Evolutionary conservation across 805 yeast genomes (phyloP).

Genomic region (Nakazawaea holstii): DNA sequence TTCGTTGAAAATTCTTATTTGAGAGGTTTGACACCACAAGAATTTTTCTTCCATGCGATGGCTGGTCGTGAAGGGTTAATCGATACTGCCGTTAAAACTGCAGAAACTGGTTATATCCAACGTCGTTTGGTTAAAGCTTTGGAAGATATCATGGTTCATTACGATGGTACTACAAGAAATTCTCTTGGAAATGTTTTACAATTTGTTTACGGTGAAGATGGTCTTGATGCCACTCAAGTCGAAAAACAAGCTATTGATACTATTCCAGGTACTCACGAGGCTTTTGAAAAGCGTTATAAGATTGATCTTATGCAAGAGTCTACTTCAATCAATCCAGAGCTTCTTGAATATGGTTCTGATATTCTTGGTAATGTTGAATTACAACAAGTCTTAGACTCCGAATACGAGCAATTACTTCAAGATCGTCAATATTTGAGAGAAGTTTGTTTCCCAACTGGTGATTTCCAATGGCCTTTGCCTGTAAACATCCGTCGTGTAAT

Average conservation of each 20-base stretch:
- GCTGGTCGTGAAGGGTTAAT: slow-evolving; percentile 99
- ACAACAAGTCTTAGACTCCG: slow-evolving; percentile 78
- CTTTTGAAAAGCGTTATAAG: slow-evolving; percentile 79
- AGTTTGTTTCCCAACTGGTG: slow-evolving; percentile 86
- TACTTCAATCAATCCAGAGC: slow-evolving; percentile 59
- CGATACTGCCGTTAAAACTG: slow-evolving; percentile 99
- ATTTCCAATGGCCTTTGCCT: slow-evolving; percentile 95
- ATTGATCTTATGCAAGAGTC: slow-evolving; percentile 79
- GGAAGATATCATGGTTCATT: slow-evolving; percentile 96
- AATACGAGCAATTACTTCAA: slow-evolving; percentile 66
- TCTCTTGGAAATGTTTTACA: slow-evolving; percentile 95
- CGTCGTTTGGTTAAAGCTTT: slow-evolving; percentile 96
- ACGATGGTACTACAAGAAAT: slow-evolving; percentile 97
- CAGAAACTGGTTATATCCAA: slow-evolving; percentile 97
- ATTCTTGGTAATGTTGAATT: slow-evolving; percentile 83
- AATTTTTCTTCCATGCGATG: slow-evolving; percentile 98
- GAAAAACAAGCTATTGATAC: slow-evolving; percentile 95
- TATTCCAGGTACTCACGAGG: slow-evolving; percentile 84
- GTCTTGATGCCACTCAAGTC: slow-evolving; percentile 96
- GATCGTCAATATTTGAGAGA: slow-evolving; percentile 81
- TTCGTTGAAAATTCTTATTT: slow-evolving; percentile 95
- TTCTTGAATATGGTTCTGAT: slow-evolving; percentile 85
- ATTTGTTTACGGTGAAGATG: slow-evolving; percentile 98
- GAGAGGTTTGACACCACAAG: slow-evolving; percentile 98
- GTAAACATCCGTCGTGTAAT: slow-evolving; percentile 94